Conservation (phyloP, 768 basidiomycete genomes). For the Roridomyces roridus region DNA sequence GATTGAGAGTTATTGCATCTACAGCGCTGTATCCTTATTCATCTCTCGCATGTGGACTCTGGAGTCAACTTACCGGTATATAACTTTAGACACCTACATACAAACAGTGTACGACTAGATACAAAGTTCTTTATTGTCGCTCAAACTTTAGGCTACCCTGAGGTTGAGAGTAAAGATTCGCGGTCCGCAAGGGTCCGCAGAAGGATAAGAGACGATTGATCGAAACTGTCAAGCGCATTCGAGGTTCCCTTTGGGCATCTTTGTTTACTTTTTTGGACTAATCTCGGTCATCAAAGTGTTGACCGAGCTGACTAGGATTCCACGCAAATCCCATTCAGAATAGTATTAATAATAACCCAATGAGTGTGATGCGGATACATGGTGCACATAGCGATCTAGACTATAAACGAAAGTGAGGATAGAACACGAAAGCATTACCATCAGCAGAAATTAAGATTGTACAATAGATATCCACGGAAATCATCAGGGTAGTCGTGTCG, state of each 20-base stretch:
- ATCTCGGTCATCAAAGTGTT: slow-evolving; percentile 9
- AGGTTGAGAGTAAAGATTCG: too few relatives aligned
- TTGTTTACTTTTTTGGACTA: slow-evolving; percentile 16
- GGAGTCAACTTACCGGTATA: too few relatives aligned
- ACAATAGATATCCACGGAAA: slow-evolving; percentile 9
- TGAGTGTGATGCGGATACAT: slow-evolving; percentile 19
- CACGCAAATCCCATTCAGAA: neutral
- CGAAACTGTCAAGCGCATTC: too few relatives aligned
- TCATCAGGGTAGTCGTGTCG: slow-evolving; percentile 66
- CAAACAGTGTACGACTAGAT: too few relatives aligned
- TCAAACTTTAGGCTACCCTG: neutral
- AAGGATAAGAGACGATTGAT: too few relatives aligned
- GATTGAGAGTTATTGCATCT: too few relatives aligned
- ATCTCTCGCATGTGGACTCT: too few relatives aligned
- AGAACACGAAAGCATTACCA: slow-evolving; percentile 20
- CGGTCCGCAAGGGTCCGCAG: too few relatives aligned
- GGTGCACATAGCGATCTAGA: slow-evolving; percentile 23
- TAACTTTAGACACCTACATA: too few relatives aligned
- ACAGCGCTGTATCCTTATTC: too few relatives aligned
- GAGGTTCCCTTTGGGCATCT: slow-evolving; percentile 20
- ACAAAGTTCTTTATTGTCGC: neutral
- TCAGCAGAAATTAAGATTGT: slow-evolving; percentile 13
- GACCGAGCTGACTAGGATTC: neutral
- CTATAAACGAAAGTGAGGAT: slow-evolving; percentile 20
- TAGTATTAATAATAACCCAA: slow-evolving; percentile 22